Conservation (phyloP, 164 flowering plant species). For the Nelumbo lutea region DNA sequence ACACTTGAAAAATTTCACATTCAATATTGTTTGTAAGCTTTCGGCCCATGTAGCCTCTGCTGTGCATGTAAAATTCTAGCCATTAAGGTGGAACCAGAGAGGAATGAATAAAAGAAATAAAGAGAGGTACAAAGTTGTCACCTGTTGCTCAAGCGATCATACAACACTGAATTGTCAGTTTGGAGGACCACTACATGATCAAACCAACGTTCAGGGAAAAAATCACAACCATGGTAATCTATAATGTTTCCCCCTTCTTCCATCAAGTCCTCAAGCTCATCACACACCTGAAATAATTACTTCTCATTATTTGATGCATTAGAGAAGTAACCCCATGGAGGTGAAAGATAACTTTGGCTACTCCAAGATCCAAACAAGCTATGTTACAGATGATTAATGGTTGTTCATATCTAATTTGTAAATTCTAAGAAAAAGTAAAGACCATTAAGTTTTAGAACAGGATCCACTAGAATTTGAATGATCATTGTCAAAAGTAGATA, state of each 20-base stretch:
- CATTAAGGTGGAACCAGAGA: neutral
- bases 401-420: too few relatives aligned
- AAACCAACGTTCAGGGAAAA: constrained; percentile 97
- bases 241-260: constrained; percentile 89
- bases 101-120: neutral
- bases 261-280: constrained; percentile 90
- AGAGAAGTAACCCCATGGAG: too few relatives aligned
- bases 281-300: constrained; percentile 60
- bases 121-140: constrained; percentile 4
- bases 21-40: constrained; percentile 83
- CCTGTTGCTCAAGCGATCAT: constrained; percentile 79
- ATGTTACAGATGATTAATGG: neutral
- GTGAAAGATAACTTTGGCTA: too few relatives aligned
- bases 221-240: constrained; percentile 95
- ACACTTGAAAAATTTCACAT: constrained; percentile 86
- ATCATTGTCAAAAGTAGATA: too few relatives aligned
- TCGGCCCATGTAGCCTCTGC: constrained; percentile 73
- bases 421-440: neutral
- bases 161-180: constrained; percentile 72
- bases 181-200: constrained; percentile 92
- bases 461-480: too few relatives aligned
- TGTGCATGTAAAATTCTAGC: neutral
- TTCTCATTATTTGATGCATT: neutral
- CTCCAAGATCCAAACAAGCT: too few relatives aligned
- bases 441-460: too few relatives aligned